phyloP scores from a whole-genome alignment of 1,284 basidiomycete species.

The Leccinum solheimii region DNA sequence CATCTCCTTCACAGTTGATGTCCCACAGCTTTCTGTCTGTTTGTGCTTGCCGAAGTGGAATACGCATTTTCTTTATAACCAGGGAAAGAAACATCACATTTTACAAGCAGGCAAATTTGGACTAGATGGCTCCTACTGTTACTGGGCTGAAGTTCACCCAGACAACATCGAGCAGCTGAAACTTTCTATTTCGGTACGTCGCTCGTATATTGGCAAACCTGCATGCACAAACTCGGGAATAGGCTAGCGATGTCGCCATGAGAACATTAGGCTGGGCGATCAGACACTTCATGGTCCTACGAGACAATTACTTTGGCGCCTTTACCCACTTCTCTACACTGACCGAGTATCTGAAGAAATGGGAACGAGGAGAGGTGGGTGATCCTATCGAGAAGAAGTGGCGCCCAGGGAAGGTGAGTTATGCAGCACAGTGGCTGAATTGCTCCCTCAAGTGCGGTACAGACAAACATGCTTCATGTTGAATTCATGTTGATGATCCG shows the following conservation, averaged over 20 bases:
- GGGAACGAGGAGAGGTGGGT: constrained; percentile 60
- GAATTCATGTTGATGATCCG: constrained; percentile 59
- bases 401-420: constrained; percentile 67
- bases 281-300: constrained; percentile 81
- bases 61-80: constrained; percentile 73
- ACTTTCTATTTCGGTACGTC: constrained; percentile 65
- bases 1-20: constrained; percentile 67
- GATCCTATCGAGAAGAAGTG: constrained; percentile 83
- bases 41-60: constrained; percentile 87
- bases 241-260: constrained; percentile 60
- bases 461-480: constrained; percentile 84
- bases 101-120: constrained; percentile 59
- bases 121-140: constrained; percentile 74
- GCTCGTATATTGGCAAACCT: neutral
- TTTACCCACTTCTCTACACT: constrained; percentile 91
- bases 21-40: constrained; percentile 55
- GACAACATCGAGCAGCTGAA: constrained; percentile 80
- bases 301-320: constrained; percentile 89
- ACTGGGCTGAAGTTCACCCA: constrained; percentile 63
- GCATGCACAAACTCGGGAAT: constrained; percentile 8
- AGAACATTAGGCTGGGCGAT: constrained; percentile 85
- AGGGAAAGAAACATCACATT: constrained; percentile 55
- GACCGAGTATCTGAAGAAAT: constrained; percentile 78
- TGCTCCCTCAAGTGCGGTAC: constrained; percentile 10
- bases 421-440: neutral